These are phyloP conservation scores for Neophaeococcomyces mojaviensis DNA, from an alignment of 2,329 filamentous ascomycete species.

Conservation along the genomic window DNA sequence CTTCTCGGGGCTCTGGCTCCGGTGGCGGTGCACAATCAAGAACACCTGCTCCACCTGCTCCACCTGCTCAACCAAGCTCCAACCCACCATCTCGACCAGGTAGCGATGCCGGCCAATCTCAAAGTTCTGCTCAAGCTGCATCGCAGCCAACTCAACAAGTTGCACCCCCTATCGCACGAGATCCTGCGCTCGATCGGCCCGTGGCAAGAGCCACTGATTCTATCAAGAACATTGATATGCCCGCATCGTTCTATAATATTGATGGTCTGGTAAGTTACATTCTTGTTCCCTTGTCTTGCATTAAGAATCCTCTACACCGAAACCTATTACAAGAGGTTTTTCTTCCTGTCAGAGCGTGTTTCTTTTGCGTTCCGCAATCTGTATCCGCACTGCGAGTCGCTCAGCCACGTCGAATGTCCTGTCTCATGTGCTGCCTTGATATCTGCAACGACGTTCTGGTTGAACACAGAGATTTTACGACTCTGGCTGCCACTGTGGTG, in stretches of 20 bases:
- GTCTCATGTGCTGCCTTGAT: no score
- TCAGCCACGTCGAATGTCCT: no score
- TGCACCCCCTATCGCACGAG: constrained; percentile 3
- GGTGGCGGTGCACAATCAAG: constrained; percentile 14
- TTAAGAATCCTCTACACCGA: no score
- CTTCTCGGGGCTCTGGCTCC: constrained; percentile 19
- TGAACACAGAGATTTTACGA: no score
- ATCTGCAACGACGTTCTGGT: no score
- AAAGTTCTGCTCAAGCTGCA: constrained; percentile 10
- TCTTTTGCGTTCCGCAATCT: no score
- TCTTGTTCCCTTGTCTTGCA: no score
- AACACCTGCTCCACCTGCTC: constrained; percentile 11
- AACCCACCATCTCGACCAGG: constrained; percentile 9
- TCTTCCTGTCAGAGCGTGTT: no score
- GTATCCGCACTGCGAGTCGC: no score
- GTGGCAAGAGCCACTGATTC: constrained; percentile 16
- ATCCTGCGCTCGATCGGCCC: constrained; percentile 18
- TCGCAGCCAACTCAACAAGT: constrained; percentile 2
- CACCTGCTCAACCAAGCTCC: constrained; percentile 9
- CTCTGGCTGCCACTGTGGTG: no score
- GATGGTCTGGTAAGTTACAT: constrained; percentile 20
- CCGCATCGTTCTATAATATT: constrained; percentile 23
- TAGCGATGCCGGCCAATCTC: constrained; percentile 5
- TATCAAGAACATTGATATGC: constrained; percentile 22
- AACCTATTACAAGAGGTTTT: no score